phyloP scores from a whole-genome alignment of 208 protist genomes.

The Leptomonas pyrrhocoris region DNA sequence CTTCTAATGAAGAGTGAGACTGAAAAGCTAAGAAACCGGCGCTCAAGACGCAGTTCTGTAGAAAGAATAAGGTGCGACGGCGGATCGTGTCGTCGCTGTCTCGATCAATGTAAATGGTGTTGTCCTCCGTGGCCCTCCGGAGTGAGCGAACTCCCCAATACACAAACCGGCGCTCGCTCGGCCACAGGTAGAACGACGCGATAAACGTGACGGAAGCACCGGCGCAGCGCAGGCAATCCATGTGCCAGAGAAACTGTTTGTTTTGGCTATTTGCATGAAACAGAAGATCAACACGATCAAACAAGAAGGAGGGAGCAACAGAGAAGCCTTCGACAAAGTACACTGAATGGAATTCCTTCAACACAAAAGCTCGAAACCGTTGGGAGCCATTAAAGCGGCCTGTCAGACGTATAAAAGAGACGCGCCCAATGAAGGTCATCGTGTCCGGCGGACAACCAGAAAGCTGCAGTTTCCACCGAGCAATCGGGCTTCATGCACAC shows the following conservation, averaged over 20 bases:
- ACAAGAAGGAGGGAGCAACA: conserved; percentile 1
- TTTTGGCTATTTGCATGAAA: no score
- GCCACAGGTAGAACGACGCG: conserved; percentile 68
- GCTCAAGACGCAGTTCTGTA: conserved; percentile 17
- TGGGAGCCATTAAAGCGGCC: no score
- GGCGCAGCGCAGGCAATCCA: conserved; percentile 45
- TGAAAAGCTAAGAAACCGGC: conserved; percentile 15
- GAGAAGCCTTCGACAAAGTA: no score
- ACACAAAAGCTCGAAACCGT: no score
- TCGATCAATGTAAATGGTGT: conserved; percentile 44
- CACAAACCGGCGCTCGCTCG: conserved; percentile 46
- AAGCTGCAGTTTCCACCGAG: no score
- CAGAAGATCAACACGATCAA: no score
- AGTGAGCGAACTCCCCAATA: conserved; percentile 33
- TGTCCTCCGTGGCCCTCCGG: conserved; percentile 31
- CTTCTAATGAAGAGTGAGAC: not conserved
- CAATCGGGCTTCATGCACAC: no score
- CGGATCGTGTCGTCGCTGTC: conserved; percentile 41
- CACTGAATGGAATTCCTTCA: no score
- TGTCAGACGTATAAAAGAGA: no score
- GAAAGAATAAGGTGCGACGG: conserved; percentile 37
- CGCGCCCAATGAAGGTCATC: no score
- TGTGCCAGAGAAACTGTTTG: conserved; percentile 10
- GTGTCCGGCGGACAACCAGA: no score
- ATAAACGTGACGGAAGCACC: conserved; percentile 51